Percentiles rank a stretch among this genome's conserved stretches.
phyloP scores from a whole-genome alignment of 78 protist genomes.

The Pelomyxa schiedti region DNA sequence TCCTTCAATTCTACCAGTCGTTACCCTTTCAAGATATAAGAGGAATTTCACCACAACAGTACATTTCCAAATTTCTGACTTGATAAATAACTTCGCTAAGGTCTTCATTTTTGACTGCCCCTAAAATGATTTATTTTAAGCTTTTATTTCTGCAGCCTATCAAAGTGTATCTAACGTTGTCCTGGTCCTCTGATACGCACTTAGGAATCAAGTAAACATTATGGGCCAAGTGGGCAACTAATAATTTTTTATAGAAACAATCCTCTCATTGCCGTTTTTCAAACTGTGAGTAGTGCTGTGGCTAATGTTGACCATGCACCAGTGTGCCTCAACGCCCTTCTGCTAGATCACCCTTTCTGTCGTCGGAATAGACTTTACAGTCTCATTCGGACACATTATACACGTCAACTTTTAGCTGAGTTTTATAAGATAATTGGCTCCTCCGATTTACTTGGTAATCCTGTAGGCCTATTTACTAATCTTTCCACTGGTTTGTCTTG shows the following conservation, averaged over 20 bases:
- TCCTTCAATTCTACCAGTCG: background rate
- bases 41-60: no score
- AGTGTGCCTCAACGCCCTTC: background rate
- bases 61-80: no score
- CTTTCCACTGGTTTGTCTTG: slow-evolving; percentile 66
- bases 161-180: slow-evolving; percentile 36
- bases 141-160: slow-evolving; percentile 38
- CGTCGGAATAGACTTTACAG: background rate
- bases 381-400: background rate
- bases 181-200: no score
- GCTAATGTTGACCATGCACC: slow-evolving; percentile 11
- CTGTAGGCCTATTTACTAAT: slow-evolving; percentile 60
- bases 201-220: no score
- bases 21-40: background rate
- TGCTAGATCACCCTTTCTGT: background rate
- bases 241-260: no score
- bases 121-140: slow-evolving; percentile 33
- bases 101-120: no score
- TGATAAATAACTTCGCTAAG: no score
- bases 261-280: no score
- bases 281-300: background rate
- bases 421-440: slow-evolving; percentile 52
- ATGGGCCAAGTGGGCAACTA: no score
- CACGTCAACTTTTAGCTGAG: background rate
- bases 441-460: slow-evolving; percentile 70